These are phyloP conservation scores for Jatropha podagrica DNA, from an alignment of 441 rosid species.

Conservation along the genomic window DNA sequence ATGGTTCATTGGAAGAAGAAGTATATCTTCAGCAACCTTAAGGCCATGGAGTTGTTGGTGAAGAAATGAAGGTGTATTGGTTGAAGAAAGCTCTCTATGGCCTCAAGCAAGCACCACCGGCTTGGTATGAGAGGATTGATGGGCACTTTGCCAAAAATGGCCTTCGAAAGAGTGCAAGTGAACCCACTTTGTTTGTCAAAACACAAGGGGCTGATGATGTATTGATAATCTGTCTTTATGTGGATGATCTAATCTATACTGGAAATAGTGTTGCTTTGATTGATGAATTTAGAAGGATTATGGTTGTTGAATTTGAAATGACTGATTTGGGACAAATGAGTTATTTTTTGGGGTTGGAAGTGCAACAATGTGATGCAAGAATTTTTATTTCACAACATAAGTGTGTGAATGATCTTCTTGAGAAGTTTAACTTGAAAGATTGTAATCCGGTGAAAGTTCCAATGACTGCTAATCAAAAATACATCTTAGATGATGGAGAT, in stretches of 20 bases:
- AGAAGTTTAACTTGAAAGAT: not conserved
- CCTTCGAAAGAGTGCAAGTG: not conserved
- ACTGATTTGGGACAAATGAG: not conserved
- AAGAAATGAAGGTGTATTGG: not conserved
- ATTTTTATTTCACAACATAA: not conserved
- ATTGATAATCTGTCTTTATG: not conserved
- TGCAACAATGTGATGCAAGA: not conserved
- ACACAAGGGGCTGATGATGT: not conserved
- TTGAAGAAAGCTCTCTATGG: not conserved
- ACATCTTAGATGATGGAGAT: not conserved
- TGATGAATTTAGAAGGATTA: not conserved
- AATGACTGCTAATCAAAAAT: not conserved
- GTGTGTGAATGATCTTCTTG: not conserved
- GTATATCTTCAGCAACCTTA: not conserved
- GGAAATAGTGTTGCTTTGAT: no score
- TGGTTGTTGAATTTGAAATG: not conserved
- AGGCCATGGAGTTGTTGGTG: not conserved
- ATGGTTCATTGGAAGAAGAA: not conserved
- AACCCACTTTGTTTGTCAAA: not conserved
- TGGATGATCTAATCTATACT: not conserved
- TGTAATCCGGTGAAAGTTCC: not conserved
- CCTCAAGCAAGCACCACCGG: not conserved
- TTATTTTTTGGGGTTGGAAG: not conserved
- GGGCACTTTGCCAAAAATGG: not conserved
- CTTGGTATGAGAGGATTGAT: not conserved